Conservation (phyloP, 106 monocot genomes). For the Gastrodia elata region DNA sequence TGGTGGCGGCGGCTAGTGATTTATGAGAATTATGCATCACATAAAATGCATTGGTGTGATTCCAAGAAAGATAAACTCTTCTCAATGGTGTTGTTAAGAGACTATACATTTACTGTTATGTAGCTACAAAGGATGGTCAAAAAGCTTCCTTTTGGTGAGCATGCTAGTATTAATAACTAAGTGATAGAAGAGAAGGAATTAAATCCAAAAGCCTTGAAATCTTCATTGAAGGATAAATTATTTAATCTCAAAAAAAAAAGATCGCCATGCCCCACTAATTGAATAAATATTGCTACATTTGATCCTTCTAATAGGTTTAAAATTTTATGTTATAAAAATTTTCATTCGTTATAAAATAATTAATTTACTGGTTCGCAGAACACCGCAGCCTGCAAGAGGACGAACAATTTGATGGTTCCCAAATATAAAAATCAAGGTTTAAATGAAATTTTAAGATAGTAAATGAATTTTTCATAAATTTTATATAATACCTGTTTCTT, state of each 20-base stretch:
- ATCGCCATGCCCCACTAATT: background rate
- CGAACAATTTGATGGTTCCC: background rate
- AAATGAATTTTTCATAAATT: background rate
- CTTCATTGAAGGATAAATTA: background rate
- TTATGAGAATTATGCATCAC: background rate
- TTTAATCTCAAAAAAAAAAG: background rate
- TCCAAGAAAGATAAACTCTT: background rate
- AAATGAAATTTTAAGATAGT: background rate
- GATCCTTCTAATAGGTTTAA: background rate
- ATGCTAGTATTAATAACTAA: background rate
- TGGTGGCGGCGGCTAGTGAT: too few species aligned
- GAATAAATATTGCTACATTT: background rate
- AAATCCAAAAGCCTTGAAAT: background rate
- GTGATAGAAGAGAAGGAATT: too few species aligned
- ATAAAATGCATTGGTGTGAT: background rate
- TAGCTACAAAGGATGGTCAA: background rate
- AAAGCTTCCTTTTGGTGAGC: background rate
- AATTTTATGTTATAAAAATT: background rate
- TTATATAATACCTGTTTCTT: slow-evolving; percentile 63
- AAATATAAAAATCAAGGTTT: background rate
- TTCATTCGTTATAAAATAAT: background rate
- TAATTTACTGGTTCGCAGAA: background rate
- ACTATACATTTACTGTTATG: background rate
- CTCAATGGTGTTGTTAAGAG: background rate
- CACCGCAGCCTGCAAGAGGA: background rate